Base-by-base conservation (phyloP, 768 basidiomycete genomes). In the Ramaria sp. region DNA sequence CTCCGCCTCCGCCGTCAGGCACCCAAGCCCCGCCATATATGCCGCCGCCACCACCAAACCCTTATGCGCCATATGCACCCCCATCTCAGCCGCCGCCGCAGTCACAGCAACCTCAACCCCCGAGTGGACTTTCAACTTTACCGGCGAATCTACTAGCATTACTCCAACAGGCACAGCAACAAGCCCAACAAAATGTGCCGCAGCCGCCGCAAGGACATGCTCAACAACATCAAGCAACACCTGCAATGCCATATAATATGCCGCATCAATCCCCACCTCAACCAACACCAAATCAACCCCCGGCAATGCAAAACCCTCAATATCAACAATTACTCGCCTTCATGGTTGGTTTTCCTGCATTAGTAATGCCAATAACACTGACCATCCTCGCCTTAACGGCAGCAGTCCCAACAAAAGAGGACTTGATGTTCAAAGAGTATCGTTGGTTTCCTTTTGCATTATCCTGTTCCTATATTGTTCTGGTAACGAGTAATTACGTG, bases 281-380 rank as follows among this genome's bases (percentile, higher is more conserved):
- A 6, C 69, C 73, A 43, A 73, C 76, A 2, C 70, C 75, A 39
- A 68, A 65, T 27, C 66, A 70, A 10, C 72, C 74, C 53, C 67
- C 71, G 1, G 74, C 74, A 3, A 25, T 55, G 5, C 44, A 34
- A 34, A 65, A 64, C 16, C 67, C 67, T 0, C 72, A 69, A 47
- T 83, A 81, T 59, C 80, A 82, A 60, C 80, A 84, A 60, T 65
- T 86, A 42, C 83, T 87, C 80, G 76, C 78, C 16, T 86, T 79
- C 62, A 69, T 83, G 58, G 84, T 85, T 57, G 68, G 79, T 65
- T 13, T 48, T 52, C 32, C 34, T n/a, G 16, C 6, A 10, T 25
- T 52, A 37, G 22, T 10, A 1, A 13, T 24, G 4, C 18, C 20
- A 38, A 22, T 51, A 22, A 34, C 8, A 34, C 13, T 34, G 13